These are phyloP conservation scores for Claviceps sp. DNA, from an alignment of 2,329 filamentous ascomycete species.

Conservation along the genomic window DNA sequence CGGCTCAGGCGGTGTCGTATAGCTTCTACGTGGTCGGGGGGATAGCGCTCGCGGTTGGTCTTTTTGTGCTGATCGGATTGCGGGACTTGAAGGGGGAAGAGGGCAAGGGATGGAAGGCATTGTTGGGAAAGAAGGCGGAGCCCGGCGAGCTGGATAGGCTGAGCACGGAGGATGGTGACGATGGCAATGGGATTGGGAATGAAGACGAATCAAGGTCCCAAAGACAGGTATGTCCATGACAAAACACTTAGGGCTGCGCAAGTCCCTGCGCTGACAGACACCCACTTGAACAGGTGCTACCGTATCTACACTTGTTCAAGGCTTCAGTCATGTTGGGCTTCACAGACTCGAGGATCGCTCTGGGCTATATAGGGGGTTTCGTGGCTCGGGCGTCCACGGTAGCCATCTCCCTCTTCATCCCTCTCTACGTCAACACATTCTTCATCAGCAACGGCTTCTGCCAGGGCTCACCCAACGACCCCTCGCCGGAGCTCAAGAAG, in stretches of 20 bases:
- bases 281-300: conserved; percentile 23
- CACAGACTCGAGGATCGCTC: conserved; percentile 61
- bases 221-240: conserved; percentile 13
- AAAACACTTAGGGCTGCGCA: not conserved
- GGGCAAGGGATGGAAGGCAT: conserved; percentile 54
- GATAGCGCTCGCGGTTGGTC: conserved; percentile 57
- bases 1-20: conserved; percentile 60
- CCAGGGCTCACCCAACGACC: conserved; percentile 47
- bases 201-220: conserved; percentile 5
- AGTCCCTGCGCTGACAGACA: conserved; percentile 5
- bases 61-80: conserved; percentile 69
- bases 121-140: conserved; percentile 31
- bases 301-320: conserved; percentile 46
- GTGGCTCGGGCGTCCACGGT: conserved; percentile 91
- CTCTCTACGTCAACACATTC: conserved; percentile 82
- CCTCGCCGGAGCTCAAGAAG: conserved; percentile 63
- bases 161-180: conserved; percentile 6
- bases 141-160: conserved; percentile 10
- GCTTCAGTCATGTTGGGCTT: conserved; percentile 58
- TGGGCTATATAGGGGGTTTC: conserved; percentile 88
- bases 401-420: conserved; percentile 88
- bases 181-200: not conserved
- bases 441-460: conserved; percentile 76
- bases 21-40: conserved; percentile 79
- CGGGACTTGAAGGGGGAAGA: conserved; percentile 58